Conservation (phyloP, 106 monocot genomes). For the Iris macrosiphon region DNA sequence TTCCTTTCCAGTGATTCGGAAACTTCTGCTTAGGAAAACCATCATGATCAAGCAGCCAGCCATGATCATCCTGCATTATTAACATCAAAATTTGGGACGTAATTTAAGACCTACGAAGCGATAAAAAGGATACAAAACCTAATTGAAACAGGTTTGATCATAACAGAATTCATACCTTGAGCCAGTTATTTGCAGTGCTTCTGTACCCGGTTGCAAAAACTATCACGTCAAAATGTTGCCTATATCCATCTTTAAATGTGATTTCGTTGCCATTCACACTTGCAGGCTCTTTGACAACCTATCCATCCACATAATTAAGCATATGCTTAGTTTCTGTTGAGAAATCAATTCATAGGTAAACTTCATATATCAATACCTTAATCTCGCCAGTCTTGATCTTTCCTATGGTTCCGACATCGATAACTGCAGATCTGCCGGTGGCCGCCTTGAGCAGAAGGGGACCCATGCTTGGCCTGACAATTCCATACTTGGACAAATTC, state of each 20-base stretch:
- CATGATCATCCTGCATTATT: slow-evolving; percentile 34
- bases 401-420: slow-evolving; percentile 60
- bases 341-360: not conserved
- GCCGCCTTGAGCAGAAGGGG: slow-evolving; percentile 30
- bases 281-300: slow-evolving; percentile 31
- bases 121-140: no score
- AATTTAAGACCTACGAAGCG: no score
- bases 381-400: slow-evolving; percentile 58
- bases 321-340: not conserved
- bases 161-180: slow-evolving; percentile 23
- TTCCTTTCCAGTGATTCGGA: slow-evolving; percentile 80
- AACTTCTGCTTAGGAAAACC: slow-evolving; percentile 43
- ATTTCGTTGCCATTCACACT: slow-evolving; percentile 21
- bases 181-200: slow-evolving; percentile 45
- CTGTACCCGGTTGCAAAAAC: slow-evolving; percentile 71
- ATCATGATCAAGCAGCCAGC: slow-evolving; percentile 26
- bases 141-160: no score
- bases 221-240: slow-evolving; percentile 39
- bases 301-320: not conserved
- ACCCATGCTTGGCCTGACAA: slow-evolving; percentile 30
- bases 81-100: no score
- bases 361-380: slow-evolving; percentile 25
- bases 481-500: slow-evolving; percentile 47
- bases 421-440: slow-evolving; percentile 39
- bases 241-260: slow-evolving; percentile 28